phyloP scores from a whole-genome alignment of 768 basidiomycete species.

The Lactifluus volemus region DNA sequence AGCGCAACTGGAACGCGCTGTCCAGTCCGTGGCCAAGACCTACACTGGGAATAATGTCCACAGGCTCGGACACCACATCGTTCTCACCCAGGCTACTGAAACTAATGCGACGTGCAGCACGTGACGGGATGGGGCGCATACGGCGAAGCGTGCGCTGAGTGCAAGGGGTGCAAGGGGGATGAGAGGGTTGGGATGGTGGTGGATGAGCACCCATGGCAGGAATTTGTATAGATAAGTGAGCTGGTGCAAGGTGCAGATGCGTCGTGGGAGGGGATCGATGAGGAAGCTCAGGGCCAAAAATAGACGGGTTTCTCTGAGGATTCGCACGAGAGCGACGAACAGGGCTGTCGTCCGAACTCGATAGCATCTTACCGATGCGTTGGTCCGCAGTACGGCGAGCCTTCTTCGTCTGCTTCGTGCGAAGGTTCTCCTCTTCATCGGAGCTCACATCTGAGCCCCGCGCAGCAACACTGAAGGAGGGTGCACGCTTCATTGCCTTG shows the following conservation, averaged over 20 bases:
- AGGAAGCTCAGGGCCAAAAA: constrained; percentile 19
- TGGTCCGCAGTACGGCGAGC: constrained; percentile 9
- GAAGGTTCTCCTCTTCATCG: constrained; percentile 16
- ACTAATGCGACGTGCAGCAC: constrained; percentile 19
- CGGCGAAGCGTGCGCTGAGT: constrained; percentile 25
- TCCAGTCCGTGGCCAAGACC: constrained; percentile 38
- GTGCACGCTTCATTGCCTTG: constrained; percentile 18
- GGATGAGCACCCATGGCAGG: constrained; percentile 31
- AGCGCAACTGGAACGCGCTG: constrained; percentile 66
- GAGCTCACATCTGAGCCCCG: constrained; percentile 8
- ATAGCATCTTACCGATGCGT: neutral
- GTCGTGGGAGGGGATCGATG: neutral
- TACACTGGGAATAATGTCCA: constrained; percentile 23
- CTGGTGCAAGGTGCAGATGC: neutral
- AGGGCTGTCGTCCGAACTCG: constrained; percentile 3
- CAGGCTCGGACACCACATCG: constrained; percentile 14
- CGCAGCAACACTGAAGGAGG: constrained; percentile 15
- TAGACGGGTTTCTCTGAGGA: constrained; percentile 14
- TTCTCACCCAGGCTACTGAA: constrained; percentile 13
- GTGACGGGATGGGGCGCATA: constrained; percentile 18
- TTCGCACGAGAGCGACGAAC: constrained; percentile 10
- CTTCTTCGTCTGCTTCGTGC: constrained; percentile 17
- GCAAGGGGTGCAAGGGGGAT: constrained; percentile 60
- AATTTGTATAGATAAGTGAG: constrained; percentile 22
- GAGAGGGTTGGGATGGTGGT: constrained; percentile 34